Evolutionary conservation across 2,329 filamentous ascomycete species (phyloP).

Genomic region (Metarhizium robertsii): DNA sequence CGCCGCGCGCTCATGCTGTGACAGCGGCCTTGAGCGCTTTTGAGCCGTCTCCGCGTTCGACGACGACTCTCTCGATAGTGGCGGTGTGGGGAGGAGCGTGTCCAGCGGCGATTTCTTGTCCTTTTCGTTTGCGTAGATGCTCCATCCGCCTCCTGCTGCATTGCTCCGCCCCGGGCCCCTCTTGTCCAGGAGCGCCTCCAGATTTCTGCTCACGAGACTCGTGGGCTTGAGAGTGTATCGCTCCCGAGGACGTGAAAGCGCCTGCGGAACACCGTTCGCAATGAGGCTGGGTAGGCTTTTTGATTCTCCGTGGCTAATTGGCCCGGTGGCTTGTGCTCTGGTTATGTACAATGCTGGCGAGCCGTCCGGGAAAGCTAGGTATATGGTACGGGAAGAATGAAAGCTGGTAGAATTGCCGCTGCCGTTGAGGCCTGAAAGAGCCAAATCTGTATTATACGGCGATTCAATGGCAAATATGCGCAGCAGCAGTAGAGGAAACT

Average conservation of each 20-base stretch:
- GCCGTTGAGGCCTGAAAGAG: constrained; percentile 24
- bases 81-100: constrained; percentile 36
- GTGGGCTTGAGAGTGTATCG: constrained; percentile 62
- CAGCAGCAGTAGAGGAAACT: constrained; percentile 62
- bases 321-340: constrained; percentile 35
- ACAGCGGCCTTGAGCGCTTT: constrained; percentile 18
- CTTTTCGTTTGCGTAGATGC: constrained; percentile 61
- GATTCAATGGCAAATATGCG: constrained; percentile 73
- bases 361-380: constrained; percentile 73
- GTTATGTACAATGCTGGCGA: constrained; percentile 66
- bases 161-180: constrained; percentile 63
- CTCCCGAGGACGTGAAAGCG: constrained; percentile 64
- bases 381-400: constrained; percentile 64
- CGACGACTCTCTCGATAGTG: constrained; percentile 27
- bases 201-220: constrained; percentile 59
- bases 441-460: constrained; percentile 60
- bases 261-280: constrained; percentile 72
- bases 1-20: constrained; percentile 21
- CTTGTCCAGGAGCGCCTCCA: constrained; percentile 59
- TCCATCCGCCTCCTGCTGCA: constrained; percentile 68
- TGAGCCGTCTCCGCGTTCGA: constrained; percentile 17
- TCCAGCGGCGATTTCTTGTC: constrained; percentile 46
- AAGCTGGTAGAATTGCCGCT: constrained; percentile 33
- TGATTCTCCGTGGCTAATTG: constrained; percentile 38
- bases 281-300: constrained; percentile 62